Evolutionary conservation across 1,284 basidiomycete species (phyloP).

Genomic region (Puccinia horiana): DNA sequence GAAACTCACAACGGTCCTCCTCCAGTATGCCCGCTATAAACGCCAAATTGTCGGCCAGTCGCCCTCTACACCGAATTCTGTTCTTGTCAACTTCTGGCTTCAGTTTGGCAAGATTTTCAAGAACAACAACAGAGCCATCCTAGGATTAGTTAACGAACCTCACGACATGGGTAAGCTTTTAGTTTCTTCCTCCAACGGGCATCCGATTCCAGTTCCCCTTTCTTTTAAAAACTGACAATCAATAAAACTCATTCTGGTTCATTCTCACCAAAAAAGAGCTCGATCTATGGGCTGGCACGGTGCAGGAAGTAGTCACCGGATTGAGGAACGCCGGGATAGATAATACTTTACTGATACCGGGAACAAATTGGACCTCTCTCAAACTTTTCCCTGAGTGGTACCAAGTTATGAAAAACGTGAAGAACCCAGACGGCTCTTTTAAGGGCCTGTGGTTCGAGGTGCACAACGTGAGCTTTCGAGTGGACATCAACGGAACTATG

Average conservation of each 20-base stretch:
- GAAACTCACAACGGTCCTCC: not conserved
- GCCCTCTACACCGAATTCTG: not conserved
- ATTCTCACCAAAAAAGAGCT: not conserved
- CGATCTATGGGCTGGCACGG: constrained; percentile 10
- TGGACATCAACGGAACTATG: too few relatives aligned
- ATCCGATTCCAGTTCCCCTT: not conserved
- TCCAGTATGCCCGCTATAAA: constrained; percentile 4
- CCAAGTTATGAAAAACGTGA: constrained; percentile 4
- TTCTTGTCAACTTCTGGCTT: constrained; percentile 16
- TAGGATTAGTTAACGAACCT: constrained; percentile 34
- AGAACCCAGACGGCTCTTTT: constrained; percentile 38
- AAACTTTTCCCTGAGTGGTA: constrained; percentile 21
- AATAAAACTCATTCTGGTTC: not conserved
- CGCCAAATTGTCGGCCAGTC: constrained; percentile 16
- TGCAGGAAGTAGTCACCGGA: constrained; percentile 25
- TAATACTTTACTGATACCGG: constrained; percentile 18
- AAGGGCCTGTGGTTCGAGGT: constrained; percentile 24
- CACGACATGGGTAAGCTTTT: constrained; percentile 14
- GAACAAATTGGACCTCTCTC: not conserved
- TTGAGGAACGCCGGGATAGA: not conserved
- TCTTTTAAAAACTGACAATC: too few relatives aligned
- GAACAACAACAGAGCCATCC: not conserved
- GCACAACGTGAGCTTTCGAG: constrained; percentile 23
- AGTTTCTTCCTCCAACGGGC: not conserved
- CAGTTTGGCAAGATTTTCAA: not conserved